These are phyloP conservation scores for Magnolia changhungtana DNA, from an alignment of 164 flowering plant species.

Conservation along the genomic window DNA sequence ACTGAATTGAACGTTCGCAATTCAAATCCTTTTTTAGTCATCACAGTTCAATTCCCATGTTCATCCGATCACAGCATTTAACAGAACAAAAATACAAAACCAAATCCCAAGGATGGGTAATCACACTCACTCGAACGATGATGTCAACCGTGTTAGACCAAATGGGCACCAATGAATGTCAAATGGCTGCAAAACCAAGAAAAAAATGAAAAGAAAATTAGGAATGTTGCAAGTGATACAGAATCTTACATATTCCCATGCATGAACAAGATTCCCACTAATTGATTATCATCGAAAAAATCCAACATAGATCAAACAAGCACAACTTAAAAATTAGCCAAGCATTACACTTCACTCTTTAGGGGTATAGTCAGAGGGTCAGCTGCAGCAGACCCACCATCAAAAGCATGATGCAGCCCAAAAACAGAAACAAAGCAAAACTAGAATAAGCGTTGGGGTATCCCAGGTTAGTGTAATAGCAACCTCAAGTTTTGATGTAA, in stretches of 20 bases:
- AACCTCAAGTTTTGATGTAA: no score
- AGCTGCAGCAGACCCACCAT: neutral
- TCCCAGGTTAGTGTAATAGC: no score
- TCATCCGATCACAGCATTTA: no score
- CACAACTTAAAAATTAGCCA: no score
- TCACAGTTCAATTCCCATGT: no score
- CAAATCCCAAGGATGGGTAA: neutral
- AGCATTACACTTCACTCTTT: constrained; percentile 4
- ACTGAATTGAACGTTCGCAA: no score
- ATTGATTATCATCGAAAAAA: neutral
- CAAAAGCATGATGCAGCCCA: no score
- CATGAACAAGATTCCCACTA: neutral
- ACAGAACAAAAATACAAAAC: neutral
- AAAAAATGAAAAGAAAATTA: neutral
- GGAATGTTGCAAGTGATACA: neutral
- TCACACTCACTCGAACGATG: constrained; percentile 45
- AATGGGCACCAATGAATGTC: constrained; percentile 64
- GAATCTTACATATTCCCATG: neutral
- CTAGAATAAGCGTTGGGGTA: no score
- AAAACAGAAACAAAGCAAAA: no score
- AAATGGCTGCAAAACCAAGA: constrained; percentile 41
- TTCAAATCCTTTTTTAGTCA: no score
- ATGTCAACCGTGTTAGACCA: constrained; percentile 32
- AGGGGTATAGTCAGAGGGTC: neutral
- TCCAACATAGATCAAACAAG: no score